Evolutionary conservation across 2,329 filamentous ascomycete species (phyloP).

Genomic region (Hyphodiscus sp.): DNA sequence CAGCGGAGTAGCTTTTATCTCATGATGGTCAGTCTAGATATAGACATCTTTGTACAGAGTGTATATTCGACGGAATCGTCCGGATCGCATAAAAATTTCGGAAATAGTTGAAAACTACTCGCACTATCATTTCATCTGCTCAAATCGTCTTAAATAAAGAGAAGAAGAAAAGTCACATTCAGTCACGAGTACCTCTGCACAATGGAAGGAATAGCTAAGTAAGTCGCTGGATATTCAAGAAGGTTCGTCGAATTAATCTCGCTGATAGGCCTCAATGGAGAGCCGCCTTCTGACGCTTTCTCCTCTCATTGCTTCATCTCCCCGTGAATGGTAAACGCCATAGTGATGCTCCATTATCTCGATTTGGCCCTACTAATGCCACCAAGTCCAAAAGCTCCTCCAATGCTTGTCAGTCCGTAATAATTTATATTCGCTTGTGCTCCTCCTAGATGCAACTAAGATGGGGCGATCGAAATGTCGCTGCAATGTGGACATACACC

Average conservation of each 20-base stretch:
- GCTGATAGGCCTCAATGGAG: not conserved
- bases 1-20: too few species aligned
- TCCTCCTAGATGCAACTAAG: not conserved
- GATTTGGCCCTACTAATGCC: not conserved
- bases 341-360: not conserved
- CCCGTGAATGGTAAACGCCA: not conserved
- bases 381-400: slow-evolving; percentile 4
- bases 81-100: too few species aligned
- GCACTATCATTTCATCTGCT: too few species aligned
- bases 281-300: not conserved
- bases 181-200: too few species aligned
- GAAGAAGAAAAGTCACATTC: too few species aligned
- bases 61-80: too few species aligned
- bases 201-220: too few species aligned
- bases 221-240: not conserved
- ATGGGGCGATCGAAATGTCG: not conserved
- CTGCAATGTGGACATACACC: not conserved
- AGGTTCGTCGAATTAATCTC: not conserved
- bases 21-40: too few species aligned
- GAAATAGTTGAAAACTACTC: too few species aligned
- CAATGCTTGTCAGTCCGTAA: slow-evolving; percentile 11
- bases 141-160: too few species aligned
- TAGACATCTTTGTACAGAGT: too few species aligned
- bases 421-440: slow-evolving; percentile 6
- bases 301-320: not conserved